A percentile compares a stretch with the other conserved stretches of the same genome.
Evolutionary conservation across 768 basidiomycete genomes (phyloP).

Genomic region (Suillus americanus): DNA sequence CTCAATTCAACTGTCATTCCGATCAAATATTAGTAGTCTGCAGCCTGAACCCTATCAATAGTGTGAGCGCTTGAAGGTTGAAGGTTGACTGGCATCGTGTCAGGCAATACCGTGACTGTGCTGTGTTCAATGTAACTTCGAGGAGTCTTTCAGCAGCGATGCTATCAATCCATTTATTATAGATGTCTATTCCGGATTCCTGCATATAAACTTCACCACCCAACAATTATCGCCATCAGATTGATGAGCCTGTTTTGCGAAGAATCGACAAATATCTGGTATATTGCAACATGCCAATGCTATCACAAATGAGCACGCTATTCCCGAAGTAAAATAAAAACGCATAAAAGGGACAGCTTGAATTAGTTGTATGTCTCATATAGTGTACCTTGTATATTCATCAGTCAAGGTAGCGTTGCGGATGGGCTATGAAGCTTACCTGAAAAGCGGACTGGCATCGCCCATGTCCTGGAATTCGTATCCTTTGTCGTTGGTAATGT

Average conservation of each 20-base stretch:
- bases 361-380: not conserved
- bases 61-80: not conserved
- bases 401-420: not conserved
- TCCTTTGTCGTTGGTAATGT: slow-evolving; percentile 39
- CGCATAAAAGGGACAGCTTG: not conserved
- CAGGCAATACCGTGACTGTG: not conserved
- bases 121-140: not conserved
- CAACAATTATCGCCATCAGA: not conserved
- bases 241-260: not conserved
- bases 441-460: slow-evolving; percentile 55
- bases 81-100: not conserved
- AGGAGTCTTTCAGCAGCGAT: not conserved
- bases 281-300: not conserved
- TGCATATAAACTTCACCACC: not conserved
- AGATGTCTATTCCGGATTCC: not conserved
- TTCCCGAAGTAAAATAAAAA: not conserved
- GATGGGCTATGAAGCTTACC: slow-evolving; percentile 22
- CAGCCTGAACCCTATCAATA: not conserved
- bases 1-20: not conserved
- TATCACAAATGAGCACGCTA: not conserved
- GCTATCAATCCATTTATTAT: not conserved
- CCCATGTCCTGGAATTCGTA: slow-evolving; percentile 49
- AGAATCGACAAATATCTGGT: not conserved
- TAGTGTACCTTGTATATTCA: not conserved
- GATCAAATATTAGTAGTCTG: not conserved